These are phyloP conservation scores for Geranium brycei DNA, from an alignment of 345 rosid genomes.

Conservation along the genomic window DNA sequence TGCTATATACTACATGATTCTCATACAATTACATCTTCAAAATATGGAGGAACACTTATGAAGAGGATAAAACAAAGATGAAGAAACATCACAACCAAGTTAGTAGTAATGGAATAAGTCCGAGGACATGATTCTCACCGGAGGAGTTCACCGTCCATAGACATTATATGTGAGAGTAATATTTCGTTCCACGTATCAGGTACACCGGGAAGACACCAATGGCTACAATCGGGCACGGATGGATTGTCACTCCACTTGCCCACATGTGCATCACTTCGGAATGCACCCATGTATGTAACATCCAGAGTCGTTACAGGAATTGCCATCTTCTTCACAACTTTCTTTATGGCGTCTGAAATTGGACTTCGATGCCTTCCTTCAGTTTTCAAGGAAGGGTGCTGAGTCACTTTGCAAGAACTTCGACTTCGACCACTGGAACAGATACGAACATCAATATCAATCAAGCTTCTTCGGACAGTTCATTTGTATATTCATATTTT, in stretches of 20 bases:
- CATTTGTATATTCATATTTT: neutral
- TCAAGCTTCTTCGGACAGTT: neutral
- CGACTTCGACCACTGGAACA: constrained; percentile 29
- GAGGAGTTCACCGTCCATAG: constrained; percentile 2
- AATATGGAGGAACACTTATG: no score
- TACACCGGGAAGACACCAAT: constrained; percentile 72
- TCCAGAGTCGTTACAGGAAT: constrained; percentile 37
- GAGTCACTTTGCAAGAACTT: constrained; percentile 46
- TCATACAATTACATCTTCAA: no score
- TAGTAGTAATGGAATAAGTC: no score
- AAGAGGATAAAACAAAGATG: no score
- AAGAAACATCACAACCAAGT: no score
- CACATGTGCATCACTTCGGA: constrained; percentile 51
- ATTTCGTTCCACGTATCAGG: constrained; percentile 61
- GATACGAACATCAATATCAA: constrained; percentile 2
- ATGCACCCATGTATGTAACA: constrained; percentile 61
- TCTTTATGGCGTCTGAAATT: constrained; percentile 30
- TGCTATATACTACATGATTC: no score
- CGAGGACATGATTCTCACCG: neutral
- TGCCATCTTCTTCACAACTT: constrained; percentile 24
- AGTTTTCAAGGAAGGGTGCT: constrained; percentile 26
- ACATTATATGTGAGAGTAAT: constrained; percentile 29
- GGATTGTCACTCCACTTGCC: constrained; percentile 58
- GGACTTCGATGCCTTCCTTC: constrained; percentile 34
- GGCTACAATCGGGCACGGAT: constrained; percentile 57